Conservation (phyloP, 148 eudicot species). For the Silene uniflora region DNA sequence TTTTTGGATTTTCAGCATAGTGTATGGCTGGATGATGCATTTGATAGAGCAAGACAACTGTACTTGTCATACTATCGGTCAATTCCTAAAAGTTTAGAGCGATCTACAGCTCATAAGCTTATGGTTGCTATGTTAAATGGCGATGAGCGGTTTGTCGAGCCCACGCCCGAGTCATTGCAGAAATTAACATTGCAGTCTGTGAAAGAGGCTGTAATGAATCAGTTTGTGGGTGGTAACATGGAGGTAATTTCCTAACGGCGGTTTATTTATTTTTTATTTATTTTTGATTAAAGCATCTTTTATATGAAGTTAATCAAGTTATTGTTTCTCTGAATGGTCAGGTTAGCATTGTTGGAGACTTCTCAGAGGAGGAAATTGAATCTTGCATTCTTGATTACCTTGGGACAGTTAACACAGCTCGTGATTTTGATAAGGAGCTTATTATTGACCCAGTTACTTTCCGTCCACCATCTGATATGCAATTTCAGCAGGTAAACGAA, state of each 20-base stretch:
- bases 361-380: constrained; percentile 92
- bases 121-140: constrained; percentile 93
- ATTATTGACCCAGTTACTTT: constrained; percentile 50
- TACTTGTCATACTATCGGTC: constrained; percentile 94
- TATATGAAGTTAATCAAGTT: background rate
- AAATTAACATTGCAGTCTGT: constrained; percentile 67
- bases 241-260: constrained; percentile 48
- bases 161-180: constrained; percentile 85
- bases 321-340: constrained; percentile 23
- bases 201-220: constrained; percentile 90
- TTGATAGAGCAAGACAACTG: constrained; percentile 91
- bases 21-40: constrained; percentile 99
- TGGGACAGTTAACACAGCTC: constrained; percentile 68
- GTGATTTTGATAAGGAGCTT: constrained; percentile 37
- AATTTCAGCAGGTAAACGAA: constrained; percentile 75
- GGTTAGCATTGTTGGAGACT: constrained; percentile 98
- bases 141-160: constrained; percentile 97
- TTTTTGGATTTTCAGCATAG: constrained; percentile 72
- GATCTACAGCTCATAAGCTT: constrained; percentile 94
- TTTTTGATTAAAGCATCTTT: background rate
- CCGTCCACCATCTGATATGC: constrained; percentile 72
- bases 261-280: background rate
- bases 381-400: constrained; percentile 94
- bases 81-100: constrained; percentile 97
- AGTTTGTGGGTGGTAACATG: constrained; percentile 83